These are phyloP conservation scores for Trichoderma citrinoviride DNA, from an alignment of 2,329 filamentous ascomycete genomes.

Conservation along the genomic window DNA sequence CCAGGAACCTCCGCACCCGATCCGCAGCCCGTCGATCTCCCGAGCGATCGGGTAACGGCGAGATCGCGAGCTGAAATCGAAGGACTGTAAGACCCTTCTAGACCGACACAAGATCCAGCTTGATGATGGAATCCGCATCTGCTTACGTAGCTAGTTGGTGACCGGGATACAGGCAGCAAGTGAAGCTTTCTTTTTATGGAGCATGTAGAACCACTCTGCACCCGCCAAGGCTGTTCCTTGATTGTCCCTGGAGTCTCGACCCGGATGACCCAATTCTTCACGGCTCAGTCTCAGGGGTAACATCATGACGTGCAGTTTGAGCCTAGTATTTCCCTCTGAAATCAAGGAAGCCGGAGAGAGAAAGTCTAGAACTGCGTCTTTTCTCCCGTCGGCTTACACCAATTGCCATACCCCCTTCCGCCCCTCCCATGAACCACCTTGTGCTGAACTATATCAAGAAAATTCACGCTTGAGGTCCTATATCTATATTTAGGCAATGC, in stretches of 20 bases:
- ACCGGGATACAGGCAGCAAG: too few relatives aligned
- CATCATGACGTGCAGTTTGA: too few relatives aligned
- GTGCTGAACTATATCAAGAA: not conserved
- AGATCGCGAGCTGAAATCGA: constrained; percentile 3
- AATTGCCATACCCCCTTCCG: not conserved
- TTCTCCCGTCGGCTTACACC: not conserved
- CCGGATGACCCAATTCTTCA: too few relatives aligned
- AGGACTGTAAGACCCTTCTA: not conserved
- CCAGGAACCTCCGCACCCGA: not conserved
- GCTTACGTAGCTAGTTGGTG: too few relatives aligned
- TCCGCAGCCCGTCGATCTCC: constrained; percentile 3
- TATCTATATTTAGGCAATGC: not conserved
- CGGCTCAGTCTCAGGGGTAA: too few relatives aligned
- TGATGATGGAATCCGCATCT: not conserved
- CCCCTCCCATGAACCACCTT: not conserved
- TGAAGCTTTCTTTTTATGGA: not conserved
- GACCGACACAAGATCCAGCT: not conserved
- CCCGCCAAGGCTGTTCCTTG: too few relatives aligned
- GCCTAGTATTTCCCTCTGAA: too few relatives aligned
- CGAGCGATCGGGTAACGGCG: constrained; percentile 5
- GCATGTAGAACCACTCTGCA: too few relatives aligned
- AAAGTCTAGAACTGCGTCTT: not conserved
- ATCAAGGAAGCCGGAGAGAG: not conserved
- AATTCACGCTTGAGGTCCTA: not conserved
- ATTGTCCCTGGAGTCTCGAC: too few relatives aligned